Conservation (phyloP, 148 eudicot genomes). For the Rhododendron williamsianum region DNA sequence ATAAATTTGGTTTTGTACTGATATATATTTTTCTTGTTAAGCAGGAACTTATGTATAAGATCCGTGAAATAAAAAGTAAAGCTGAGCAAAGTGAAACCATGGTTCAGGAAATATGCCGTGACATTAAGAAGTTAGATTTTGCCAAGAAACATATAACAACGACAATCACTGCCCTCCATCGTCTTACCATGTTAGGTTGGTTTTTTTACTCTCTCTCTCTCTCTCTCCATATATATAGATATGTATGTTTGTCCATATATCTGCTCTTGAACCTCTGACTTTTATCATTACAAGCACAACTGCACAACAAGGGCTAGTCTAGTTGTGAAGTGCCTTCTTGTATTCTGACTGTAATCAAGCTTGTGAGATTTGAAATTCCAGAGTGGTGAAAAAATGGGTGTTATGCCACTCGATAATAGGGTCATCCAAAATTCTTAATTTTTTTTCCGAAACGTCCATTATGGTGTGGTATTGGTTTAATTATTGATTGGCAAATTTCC, state of each 20-base stretch:
- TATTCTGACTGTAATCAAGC: background rate
- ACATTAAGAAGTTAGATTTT: constrained; percentile 92
- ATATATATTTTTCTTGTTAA: constrained; percentile 2
- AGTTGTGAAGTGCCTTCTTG: background rate
- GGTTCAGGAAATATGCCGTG: constrained; percentile 99
- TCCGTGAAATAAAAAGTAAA: constrained; percentile 88
- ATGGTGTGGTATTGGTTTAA: background rate
- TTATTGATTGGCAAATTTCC: background rate
- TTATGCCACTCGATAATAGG: background rate
- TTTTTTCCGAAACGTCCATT: background rate
- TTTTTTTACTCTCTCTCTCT: constrained; percentile 2
- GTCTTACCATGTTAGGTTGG: constrained; percentile 96
- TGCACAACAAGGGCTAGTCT: background rate
- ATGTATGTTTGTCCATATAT: background rate
- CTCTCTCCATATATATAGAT: background rate
- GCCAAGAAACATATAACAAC: constrained; percentile 98
- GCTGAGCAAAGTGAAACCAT: constrained; percentile 99
- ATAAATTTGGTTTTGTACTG: background rate
- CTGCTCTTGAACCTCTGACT: background rate
- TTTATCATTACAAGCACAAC: background rate
- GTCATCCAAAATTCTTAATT: background rate
- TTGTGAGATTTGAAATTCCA: background rate
- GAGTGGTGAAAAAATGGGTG: background rate
- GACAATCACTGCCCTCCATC: constrained; percentile 97
- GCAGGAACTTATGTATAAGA: constrained; percentile 95